Conservation (phyloP, 1,284 basidiomycete species). For the Cerrena zonata region DNA sequence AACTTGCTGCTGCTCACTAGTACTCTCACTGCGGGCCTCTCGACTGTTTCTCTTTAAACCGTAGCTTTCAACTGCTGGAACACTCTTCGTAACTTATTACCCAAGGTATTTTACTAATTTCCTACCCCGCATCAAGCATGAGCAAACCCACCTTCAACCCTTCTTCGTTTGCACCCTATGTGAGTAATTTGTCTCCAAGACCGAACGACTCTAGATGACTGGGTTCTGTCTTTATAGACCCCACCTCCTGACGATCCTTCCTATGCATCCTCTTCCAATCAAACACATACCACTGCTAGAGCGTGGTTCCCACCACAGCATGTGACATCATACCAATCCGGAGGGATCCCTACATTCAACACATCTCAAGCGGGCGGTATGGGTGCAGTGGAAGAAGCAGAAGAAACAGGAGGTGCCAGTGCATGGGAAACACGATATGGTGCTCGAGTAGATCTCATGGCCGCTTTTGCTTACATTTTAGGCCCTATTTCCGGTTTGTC, state of each 20-base stretch:
- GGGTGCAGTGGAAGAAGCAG: conserved; percentile 38
- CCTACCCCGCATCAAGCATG: too few species aligned
- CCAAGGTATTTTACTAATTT: too few species aligned
- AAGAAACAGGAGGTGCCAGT: conserved; percentile 46
- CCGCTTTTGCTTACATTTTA: conserved; percentile 63
- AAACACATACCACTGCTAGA: conserved; percentile 24
- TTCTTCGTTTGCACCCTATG: conserved; percentile 49
- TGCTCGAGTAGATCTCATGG: conserved; percentile 65
- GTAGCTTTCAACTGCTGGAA: neutral
- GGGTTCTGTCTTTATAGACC: conserved; percentile 32
- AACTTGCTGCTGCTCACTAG: too few species aligned
- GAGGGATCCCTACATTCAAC: conserved; percentile 55
- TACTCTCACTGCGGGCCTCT: too few species aligned
- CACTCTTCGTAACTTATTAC: too few species aligned
- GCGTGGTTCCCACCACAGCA: conserved; percentile 54
- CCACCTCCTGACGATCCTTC: conserved; percentile 56
- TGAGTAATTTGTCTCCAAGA: conserved; percentile 25
- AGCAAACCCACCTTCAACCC: too few species aligned
- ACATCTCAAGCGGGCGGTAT: conserved; percentile 39
- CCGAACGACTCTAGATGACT: neutral
- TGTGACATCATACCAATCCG: conserved; percentile 63
- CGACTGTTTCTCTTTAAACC: neutral
- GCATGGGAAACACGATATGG: conserved; percentile 72
- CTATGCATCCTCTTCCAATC: conserved; percentile 25
- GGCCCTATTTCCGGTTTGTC: conserved; percentile 70